phyloP scores from a whole-genome alignment of 768 basidiomycete genomes.

The Kwoniella botswanensis region DNA sequence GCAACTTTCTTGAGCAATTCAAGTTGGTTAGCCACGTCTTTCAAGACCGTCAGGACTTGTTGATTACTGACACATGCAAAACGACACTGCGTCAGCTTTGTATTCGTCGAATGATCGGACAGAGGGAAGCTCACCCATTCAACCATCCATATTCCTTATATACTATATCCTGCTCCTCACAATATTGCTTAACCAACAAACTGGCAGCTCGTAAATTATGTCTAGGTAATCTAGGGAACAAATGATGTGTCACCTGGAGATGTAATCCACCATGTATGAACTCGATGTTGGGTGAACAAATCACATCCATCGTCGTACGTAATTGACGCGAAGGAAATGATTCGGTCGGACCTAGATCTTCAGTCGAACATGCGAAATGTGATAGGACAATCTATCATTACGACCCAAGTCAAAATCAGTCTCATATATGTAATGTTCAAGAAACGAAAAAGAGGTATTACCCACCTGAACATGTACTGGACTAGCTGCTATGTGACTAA shows the following conservation, averaged over 20 bases:
- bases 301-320: conserved; percentile 95
- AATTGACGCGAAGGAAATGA: conserved; percentile 93
- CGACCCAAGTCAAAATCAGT: too few relatives aligned
- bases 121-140: conserved; percentile 62
- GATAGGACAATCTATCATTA: conserved; percentile 79
- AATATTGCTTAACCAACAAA: conserved; percentile 81
- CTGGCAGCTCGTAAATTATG: conserved; percentile 89
- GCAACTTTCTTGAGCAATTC: conserved; percentile 82
- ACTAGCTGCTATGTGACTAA: conserved; percentile 83
- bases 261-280: conserved; percentile 98
- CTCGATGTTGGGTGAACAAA: conserved; percentile 78
- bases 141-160: conserved; percentile 93
- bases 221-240: conserved; percentile 92
- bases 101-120: not conserved
- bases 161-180: conserved; percentile 71
- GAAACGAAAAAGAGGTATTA: not conserved
- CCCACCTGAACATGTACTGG: conserved; percentile 92
- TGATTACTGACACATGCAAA: conserved; percentile 62
- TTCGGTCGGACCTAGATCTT: conserved; percentile 84
- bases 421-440: not conserved
- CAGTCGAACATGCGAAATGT: conserved; percentile 94
- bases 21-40: conserved; percentile 84
- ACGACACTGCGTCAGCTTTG: not conserved
- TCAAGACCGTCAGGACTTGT: conserved; percentile 80
- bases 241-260: conserved; percentile 94